Evolutionary conservation across 148 eudicot genomes (phyloP), one percentile per base, ranked within the genome.

Genomic region (Vaccinium macrocarpon): DNA sequence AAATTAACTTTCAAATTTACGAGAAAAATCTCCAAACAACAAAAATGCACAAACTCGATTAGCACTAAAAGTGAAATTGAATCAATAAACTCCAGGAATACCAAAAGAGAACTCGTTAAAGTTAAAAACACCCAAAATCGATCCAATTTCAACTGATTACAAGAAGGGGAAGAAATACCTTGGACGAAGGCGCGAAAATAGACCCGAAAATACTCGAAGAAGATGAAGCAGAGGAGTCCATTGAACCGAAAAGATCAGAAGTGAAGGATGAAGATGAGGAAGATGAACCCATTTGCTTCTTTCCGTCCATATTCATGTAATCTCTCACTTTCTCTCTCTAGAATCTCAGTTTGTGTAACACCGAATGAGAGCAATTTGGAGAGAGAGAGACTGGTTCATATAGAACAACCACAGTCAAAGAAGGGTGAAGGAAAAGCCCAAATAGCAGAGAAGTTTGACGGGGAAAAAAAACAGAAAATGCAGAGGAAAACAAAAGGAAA

Each of bases 161-260:
- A 78, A 6, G 12, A 32, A 0, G 25, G 29, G 15, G 2, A 4
- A 68, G 6, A 35, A 5, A 35, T 88, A 93, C 95, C 95, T 88
- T 89, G 19, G 88, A 21, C 68, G 94, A 85, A 49, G 92, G 92
- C 1, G 83, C 68, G 51, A 90, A 87, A 49, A 90, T 90, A 11
- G 90, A 86, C 15, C 83, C 84, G 21, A 87, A 90, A 84, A 90
- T 76, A 56, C 88, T 81, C 12, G 91, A 88, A 86, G 89, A 90
- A 68, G 90, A 76, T 0, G 92, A 86, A 84, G 85, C 88, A 75
- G 92, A 86, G 38, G 87, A 86, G 38, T 92, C 94, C 82, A 74
- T 90, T 19, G 90, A 82, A 56, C 95, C 98, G 82, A 94, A 94
- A 64, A 94, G 90, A 84, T 93, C 95, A 88, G 95, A 86, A 82